A percentile compares a stretch with the other conserved stretches of the same genome.
Evolutionary conservation across 1,284 basidiomycete species (phyloP).

Genomic region (Ustilago shanxiensis): DNA sequence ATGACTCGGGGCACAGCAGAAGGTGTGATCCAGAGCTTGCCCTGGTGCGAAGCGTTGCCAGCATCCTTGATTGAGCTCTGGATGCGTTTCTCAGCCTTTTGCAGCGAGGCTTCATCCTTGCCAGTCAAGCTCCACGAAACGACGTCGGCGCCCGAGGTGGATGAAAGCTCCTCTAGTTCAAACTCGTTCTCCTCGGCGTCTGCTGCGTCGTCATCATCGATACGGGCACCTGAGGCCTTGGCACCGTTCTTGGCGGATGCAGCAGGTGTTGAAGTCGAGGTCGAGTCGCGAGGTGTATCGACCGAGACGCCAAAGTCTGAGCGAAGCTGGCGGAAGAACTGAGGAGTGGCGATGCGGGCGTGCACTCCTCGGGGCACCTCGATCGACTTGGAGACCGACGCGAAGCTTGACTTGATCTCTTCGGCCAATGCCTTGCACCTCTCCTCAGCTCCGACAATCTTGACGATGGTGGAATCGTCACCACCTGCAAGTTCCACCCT

Average conservation of each 20-base stretch:
- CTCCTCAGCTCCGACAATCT: slow-evolving; percentile 59
- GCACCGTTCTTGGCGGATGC: slow-evolving; percentile 23
- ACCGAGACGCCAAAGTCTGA: slow-evolving; percentile 57
- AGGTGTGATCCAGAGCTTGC: slow-evolving; percentile 50
- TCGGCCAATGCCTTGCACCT: slow-evolving; percentile 53
- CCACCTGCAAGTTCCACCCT: slow-evolving; percentile 56
- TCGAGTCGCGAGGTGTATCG: slow-evolving; percentile 51
- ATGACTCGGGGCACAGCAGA: slow-evolving; percentile 57
- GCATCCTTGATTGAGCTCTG: slow-evolving; percentile 36
- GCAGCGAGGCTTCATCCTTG: slow-evolving; percentile 51
- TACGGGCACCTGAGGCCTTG: slow-evolving; percentile 42
- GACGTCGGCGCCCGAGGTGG: slow-evolving; percentile 24
- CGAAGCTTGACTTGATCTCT: slow-evolving; percentile 56
- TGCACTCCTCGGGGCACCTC: slow-evolving; percentile 47
- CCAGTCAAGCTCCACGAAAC: slow-evolving; percentile 62
- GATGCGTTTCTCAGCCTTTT: slow-evolving; percentile 51
- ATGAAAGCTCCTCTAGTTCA: slow-evolving; percentile 49
- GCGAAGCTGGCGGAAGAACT: slow-evolving; percentile 61
- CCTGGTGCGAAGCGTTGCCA: slow-evolving; percentile 52
- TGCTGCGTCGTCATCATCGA: slow-evolving; percentile 52
- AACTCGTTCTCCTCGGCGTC: slow-evolving; percentile 49
- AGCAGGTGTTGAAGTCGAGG: slow-evolving; percentile 22
- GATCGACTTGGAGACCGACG: slow-evolving; percentile 47
- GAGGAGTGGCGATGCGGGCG: slow-evolving; percentile 50
- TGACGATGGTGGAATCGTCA: slow-evolving; percentile 61